A percentile compares a stretch with the other conserved stretches of the same genome.
phyloP scores from a whole-genome alignment of 495 filamentous ascomycete species.

The Penicillium angulare region DNA sequence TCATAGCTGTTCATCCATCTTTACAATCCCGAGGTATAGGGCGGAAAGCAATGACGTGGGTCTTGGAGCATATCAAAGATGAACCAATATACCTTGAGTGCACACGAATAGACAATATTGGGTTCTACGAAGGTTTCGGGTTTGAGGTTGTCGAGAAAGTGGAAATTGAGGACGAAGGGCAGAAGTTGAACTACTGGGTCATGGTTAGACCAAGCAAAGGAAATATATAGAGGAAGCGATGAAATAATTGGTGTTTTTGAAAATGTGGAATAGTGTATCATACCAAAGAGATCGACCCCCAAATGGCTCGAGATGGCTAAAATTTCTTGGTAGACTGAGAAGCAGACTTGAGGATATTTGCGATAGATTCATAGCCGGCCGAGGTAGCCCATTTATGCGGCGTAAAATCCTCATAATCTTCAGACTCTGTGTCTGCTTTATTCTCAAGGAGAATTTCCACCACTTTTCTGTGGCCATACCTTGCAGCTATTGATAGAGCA shows the following conservation, averaged over 20 bases:
- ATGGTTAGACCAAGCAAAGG: conserved; percentile 19
- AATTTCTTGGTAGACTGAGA: too few relatives aligned
- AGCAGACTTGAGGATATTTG: too few relatives aligned
- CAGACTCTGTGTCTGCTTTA: too few relatives aligned
- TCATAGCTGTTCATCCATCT: conserved; percentile 30
- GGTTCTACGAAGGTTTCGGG: conserved; percentile 28
- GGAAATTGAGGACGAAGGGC: conserved; percentile 16
- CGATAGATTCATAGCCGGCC: too few relatives aligned
- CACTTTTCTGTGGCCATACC: too few relatives aligned
- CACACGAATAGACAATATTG: conserved; percentile 20
- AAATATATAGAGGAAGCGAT: background rate
- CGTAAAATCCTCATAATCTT: too few relatives aligned
- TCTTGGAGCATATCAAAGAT: conserved; percentile 9
- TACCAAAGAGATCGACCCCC: background rate
- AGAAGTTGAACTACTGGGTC: conserved; percentile 22
- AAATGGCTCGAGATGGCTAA: too few relatives aligned
- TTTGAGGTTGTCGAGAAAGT: conserved; percentile 24
- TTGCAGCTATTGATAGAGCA: too few relatives aligned
- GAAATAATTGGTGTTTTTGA: background rate
- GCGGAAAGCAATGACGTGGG: conserved; percentile 13
- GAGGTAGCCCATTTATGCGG: too few relatives aligned
- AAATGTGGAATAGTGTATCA: too few relatives aligned
- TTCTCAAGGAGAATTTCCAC: too few relatives aligned
- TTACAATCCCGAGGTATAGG: conserved; percentile 28
- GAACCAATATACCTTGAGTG: conserved; percentile 27